Evolutionary conservation across 495 filamentous ascomycete genomes (phyloP).

Genomic region (Parachaetomium inaequale): DNA sequence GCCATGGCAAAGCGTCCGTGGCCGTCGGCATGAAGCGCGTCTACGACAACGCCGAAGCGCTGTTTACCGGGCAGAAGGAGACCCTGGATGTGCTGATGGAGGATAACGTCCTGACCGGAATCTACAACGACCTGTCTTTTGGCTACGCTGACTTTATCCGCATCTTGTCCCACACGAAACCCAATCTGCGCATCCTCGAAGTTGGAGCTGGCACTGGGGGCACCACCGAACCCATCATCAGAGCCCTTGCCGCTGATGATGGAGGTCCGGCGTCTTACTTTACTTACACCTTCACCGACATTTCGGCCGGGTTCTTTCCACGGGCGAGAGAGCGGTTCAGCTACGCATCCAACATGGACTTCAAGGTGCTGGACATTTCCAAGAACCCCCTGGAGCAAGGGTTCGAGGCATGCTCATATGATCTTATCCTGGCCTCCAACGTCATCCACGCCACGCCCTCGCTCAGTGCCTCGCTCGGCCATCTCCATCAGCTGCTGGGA

Average conservation of each 20-base stretch:
- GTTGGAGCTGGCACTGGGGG: slow-evolving; percentile 53
- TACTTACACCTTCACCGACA: slow-evolving; percentile 53
- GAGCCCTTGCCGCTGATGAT: slow-evolving; percentile 23
- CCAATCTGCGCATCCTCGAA: slow-evolving; percentile 43
- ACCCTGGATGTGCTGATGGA: slow-evolving; percentile 35
- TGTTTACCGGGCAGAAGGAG: slow-evolving; percentile 32
- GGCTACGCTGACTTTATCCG: slow-evolving; percentile 26
- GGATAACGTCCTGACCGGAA: slow-evolving; percentile 29
- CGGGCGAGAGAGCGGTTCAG: slow-evolving; percentile 45
- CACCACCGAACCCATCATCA: slow-evolving; percentile 39
- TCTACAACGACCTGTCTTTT: slow-evolving; percentile 33
- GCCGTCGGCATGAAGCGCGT: slow-evolving; percentile 28
- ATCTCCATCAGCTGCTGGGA: slow-evolving; percentile 36
- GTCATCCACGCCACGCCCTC: slow-evolving; percentile 48
- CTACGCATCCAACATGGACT: slow-evolving; percentile 41
- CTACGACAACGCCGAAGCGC: slow-evolving; percentile 24
- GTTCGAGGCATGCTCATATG: slow-evolving; percentile 45
- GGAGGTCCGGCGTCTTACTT: slow-evolving; percentile 23
- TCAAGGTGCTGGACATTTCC: slow-evolving; percentile 46
- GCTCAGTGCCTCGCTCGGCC: slow-evolving; percentile 32
- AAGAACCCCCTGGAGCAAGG: slow-evolving; percentile 48
- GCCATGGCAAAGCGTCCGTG: slow-evolving; percentile 2
- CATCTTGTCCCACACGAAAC: slow-evolving; percentile 21
- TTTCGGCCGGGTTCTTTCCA: slow-evolving; percentile 51
- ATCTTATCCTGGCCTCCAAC: slow-evolving; percentile 53